These are phyloP conservation scores for Brettanomyces nanus DNA, from an alignment of 805 yeast species.

Conservation along the genomic window DNA sequence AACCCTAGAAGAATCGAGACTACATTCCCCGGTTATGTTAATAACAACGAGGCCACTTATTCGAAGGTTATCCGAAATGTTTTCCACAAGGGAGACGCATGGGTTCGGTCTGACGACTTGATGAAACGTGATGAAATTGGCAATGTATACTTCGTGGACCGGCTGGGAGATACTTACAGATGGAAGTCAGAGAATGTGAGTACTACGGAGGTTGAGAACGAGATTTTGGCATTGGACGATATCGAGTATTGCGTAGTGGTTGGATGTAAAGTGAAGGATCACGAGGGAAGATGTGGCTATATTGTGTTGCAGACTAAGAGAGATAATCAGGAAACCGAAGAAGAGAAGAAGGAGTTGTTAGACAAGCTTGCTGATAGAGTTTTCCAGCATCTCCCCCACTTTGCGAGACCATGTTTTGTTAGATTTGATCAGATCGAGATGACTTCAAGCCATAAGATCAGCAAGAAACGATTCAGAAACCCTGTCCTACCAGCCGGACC, in stretches of 20 bases:
- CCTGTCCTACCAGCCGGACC: conserved; percentile 65
- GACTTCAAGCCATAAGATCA: conserved; percentile 77
- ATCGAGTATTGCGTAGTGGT: conserved; percentile 75
- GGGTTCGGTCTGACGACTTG: conserved; percentile 84
- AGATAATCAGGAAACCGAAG: conserved; percentile 22
- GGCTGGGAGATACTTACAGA: conserved; percentile 91
- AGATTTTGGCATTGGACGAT: conserved; percentile 37
- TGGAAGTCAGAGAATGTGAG: conserved; percentile 97
- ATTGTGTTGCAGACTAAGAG: conserved; percentile 55
- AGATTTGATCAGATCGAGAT: conserved; percentile 60
- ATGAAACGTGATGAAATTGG: conserved; percentile 61
- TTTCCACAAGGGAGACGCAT: conserved; percentile 80
- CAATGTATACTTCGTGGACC: conserved; percentile 74
- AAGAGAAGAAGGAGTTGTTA: conserved; percentile 27
- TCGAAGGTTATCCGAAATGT: conserved; percentile 70
- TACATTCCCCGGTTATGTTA: conserved; percentile 84
- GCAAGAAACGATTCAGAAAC: conserved; percentile 59
- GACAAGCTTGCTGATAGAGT: conserved; percentile 30
- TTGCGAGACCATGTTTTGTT: conserved; percentile 78
- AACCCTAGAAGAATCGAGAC: conserved; percentile 54
- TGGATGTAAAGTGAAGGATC: conserved; percentile 74
- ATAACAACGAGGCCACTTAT: conserved; percentile 70
- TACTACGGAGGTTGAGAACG: conserved; percentile 87
- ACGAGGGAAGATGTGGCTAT: conserved; percentile 93
- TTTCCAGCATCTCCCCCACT: conserved; percentile 54